Evolutionary conservation across 139 green algal genomes (phyloP).

Genomic region (Chlamydomonas applanata): DNA sequence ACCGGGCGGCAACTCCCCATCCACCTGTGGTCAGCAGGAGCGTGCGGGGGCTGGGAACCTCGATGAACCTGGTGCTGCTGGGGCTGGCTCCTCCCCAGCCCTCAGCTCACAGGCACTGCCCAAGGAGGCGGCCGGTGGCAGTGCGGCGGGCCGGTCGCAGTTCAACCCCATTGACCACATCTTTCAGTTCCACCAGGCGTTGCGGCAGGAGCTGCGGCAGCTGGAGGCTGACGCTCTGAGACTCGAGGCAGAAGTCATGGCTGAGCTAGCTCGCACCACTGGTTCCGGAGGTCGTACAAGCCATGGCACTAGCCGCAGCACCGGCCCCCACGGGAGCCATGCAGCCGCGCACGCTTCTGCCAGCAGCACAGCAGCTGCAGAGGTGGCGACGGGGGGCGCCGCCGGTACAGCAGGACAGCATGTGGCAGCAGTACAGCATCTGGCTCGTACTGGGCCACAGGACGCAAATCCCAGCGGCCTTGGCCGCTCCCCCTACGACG

Average conservation of each 20-base stretch:
- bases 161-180: conserved; percentile 96
- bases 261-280: not conserved
- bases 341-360: no score
- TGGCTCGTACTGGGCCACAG: no score
- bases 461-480: no score
- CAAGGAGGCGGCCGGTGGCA: not conserved
- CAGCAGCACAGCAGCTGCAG: conserved; percentile 15
- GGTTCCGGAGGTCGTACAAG: not conserved
- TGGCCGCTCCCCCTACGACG: not conserved
- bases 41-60: not conserved
- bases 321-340: no score
- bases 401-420: conserved; percentile 13
- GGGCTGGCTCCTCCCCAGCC: not conserved
- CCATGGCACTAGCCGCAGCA: conserved; percentile 12
- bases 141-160: not conserved
- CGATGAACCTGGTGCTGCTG: not conserved
- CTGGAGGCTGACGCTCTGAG: conserved; percentile 74
- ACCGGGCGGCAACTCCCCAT: no score
- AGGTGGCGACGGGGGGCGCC: conserved; percentile 1
- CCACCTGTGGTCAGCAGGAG: not conserved
- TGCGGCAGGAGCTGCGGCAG: conserved; percentile 78
- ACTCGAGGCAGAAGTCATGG: conserved; percentile 42
- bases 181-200: conserved; percentile 87
- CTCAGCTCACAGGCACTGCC: not conserved
- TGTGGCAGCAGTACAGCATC: not conserved